phyloP scores from a whole-genome alignment of 2,329 filamentous ascomycete genomes.

The Mycosphaerella arachidis region DNA sequence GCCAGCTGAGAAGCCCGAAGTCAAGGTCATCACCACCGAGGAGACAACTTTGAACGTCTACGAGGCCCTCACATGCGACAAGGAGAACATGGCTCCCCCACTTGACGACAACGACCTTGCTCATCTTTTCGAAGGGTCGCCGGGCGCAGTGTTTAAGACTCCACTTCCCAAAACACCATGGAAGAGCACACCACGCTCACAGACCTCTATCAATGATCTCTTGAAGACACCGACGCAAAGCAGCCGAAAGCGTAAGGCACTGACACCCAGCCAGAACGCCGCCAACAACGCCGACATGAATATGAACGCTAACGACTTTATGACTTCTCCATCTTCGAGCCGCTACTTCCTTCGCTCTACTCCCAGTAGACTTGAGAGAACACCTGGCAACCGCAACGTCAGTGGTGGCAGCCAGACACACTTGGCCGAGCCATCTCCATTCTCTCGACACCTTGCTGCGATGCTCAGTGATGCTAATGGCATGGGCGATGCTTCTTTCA shows the following conservation, averaged over 20 bases:
- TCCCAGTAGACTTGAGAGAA: slow-evolving; percentile 35
- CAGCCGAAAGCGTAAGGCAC: slow-evolving; percentile 32
- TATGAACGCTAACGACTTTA: slow-evolving; percentile 31
- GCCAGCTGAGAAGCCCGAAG: slow-evolving; percentile 10
- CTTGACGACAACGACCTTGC: slow-evolving; percentile 51
- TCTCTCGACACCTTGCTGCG: slow-evolving; percentile 60
- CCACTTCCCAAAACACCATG: slow-evolving; percentile 55
- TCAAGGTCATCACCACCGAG: slow-evolving; percentile 8
- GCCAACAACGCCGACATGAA: slow-evolving; percentile 18
- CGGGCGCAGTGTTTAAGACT: slow-evolving; percentile 52
- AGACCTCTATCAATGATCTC: slow-evolving; percentile 32
- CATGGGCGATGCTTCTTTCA: slow-evolving; percentile 20
- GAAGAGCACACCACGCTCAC: slow-evolving; percentile 47
- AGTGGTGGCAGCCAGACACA: slow-evolving; percentile 16
- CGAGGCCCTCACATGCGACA: slow-evolving; percentile 46
- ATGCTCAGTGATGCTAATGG: slow-evolving; percentile 52
- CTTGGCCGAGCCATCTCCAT: slow-evolving; percentile 47
- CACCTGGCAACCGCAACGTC: slow-evolving; percentile 26
- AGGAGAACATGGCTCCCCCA: slow-evolving; percentile 53
- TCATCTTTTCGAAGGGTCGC: slow-evolving; percentile 62
- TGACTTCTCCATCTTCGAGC: slow-evolving; percentile 32
- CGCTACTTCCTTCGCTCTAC: slow-evolving; percentile 38
- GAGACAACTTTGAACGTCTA: slow-evolving; percentile 26
- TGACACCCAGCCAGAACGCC: slow-evolving; percentile 28
- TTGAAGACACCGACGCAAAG: slow-evolving; percentile 44